Conservation (phyloP, 345 rosid genomes). For the Crucihimalaya himalaica region DNA sequence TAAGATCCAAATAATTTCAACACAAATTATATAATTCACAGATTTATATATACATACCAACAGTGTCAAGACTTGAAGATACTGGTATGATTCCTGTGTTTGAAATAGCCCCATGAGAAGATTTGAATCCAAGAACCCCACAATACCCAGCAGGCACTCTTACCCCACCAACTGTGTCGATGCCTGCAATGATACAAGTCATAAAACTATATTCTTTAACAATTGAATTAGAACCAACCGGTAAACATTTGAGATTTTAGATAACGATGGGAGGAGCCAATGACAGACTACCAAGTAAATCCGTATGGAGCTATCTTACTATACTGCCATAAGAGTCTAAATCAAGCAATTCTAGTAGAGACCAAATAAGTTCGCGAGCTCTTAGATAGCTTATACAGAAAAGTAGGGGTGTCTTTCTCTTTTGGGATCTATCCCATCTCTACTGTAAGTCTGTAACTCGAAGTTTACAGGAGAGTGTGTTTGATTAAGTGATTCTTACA, state of each 20-base stretch:
- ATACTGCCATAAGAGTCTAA: not conserved
- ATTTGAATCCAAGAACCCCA: slow-evolving; percentile 81
- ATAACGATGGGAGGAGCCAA: not conserved
- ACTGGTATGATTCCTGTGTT: slow-evolving; percentile 62
- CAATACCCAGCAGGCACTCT: slow-evolving; percentile 90
- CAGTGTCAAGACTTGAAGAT: slow-evolving; percentile 78
- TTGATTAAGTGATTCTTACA: slow-evolving; percentile 1
- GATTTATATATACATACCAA: slow-evolving; percentile 57
- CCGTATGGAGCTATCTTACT: not conserved
- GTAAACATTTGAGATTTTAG: not conserved
- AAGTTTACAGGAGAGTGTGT: not conserved
- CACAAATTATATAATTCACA: not conserved
- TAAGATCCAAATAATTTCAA: slow-evolving; percentile 10
- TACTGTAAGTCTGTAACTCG: not conserved
- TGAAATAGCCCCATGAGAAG: slow-evolving; percentile 72
- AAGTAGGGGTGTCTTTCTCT: not conserved
- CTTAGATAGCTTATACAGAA: slow-evolving; percentile 7
- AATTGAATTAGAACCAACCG: not conserved
- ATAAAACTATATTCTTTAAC: not conserved
- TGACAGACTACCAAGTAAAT: not conserved
- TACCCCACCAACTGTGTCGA: slow-evolving; percentile 87
- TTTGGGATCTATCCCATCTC: not conserved
- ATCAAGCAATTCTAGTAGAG: not conserved
- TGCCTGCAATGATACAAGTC: slow-evolving; percentile 54
- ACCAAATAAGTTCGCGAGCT: not conserved